Evolutionary conservation across 2,329 filamentous ascomycete genomes (phyloP).

Genomic region (Aspergillus sp.): DNA sequence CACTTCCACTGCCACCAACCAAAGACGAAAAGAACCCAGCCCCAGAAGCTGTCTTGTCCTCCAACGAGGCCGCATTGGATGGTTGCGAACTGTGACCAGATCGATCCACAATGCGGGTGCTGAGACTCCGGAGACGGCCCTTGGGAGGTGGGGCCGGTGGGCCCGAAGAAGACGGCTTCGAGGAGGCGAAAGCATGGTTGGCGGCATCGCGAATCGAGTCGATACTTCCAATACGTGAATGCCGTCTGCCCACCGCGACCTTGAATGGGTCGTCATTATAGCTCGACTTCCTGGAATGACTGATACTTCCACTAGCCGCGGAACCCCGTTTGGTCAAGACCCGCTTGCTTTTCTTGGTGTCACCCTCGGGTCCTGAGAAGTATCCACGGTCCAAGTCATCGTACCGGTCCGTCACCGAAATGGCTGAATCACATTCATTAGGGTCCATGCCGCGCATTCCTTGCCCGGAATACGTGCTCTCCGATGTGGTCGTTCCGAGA

Average conservation of each 20-base stretch:
- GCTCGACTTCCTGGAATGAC: conserved; percentile 65
- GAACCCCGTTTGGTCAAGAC: conserved; percentile 67
- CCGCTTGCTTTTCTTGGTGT: conserved; percentile 64
- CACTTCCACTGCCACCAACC: conserved; percentile 29
- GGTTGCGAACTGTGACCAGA: conserved; percentile 36
- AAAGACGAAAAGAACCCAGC: conserved; percentile 38
- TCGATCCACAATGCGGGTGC: conserved; percentile 48
- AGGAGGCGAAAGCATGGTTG: conserved; percentile 47
- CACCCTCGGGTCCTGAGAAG: conserved; percentile 82
- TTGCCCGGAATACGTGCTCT: conserved; percentile 11
- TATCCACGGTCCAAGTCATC: conserved; percentile 78
- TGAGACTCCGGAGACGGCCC: conserved; percentile 53
- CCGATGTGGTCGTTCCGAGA: conserved; percentile 17
- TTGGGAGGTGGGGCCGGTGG: conserved; percentile 42
- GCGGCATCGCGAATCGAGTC: conserved; percentile 62
- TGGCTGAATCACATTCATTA: conserved; percentile 27
- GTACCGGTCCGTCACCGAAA: conserved; percentile 26
- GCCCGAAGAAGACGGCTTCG: conserved; percentile 62
- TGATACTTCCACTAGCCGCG: conserved; percentile 28
- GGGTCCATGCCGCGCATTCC: conserved; percentile 13
- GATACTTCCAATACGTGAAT: conserved; percentile 71
- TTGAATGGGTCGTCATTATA: conserved; percentile 67
- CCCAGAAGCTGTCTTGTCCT: conserved; percentile 40
- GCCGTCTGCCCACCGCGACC: conserved; percentile 61
- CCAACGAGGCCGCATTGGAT: conserved; percentile 50